These are phyloP conservation scores for Dalbergia oliveri DNA, from an alignment of 306 rosid species.

Conservation along the genomic window DNA sequence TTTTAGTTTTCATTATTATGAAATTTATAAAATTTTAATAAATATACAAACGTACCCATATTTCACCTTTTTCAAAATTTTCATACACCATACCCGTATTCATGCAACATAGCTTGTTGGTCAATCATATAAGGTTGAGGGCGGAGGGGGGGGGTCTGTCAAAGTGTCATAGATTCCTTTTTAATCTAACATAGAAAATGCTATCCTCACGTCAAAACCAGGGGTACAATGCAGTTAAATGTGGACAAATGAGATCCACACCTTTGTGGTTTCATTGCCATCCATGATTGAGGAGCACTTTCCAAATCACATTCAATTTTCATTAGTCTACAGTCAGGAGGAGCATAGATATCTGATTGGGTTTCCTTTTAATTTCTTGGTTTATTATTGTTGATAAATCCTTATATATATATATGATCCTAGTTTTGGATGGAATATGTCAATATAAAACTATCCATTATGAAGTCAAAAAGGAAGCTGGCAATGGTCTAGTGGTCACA, in stretches of 20 bases:
- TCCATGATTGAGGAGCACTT: neutral
- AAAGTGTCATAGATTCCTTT: no score
- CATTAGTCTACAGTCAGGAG: constrained; percentile 1
- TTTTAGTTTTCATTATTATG: no score
- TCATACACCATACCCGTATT: no score
- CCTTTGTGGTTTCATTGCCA: neutral
- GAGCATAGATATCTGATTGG: neutral
- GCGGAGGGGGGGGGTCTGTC: no score
- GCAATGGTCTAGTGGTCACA: neutral
- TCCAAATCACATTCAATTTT: neutral
- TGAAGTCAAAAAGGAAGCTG: neutral
- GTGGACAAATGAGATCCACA: neutral
- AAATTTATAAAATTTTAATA: no score
- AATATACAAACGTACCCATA: no score
- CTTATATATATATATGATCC: neutral
- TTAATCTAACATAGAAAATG: no score
- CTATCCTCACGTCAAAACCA: no score
- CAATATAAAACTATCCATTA: neutral
- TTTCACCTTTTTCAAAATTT: no score
- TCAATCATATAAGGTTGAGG: neutral
- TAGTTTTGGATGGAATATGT: neutral
- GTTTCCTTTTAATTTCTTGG: neutral
- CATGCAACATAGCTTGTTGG: no score
- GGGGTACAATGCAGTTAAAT: neutral
- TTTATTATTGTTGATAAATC: neutral